Percentiles rank a stretch among this genome's conserved stretches.
phyloP scores from a whole-genome alignment of 768 basidiomycete genomes.

The Collybia mongolica region DNA sequence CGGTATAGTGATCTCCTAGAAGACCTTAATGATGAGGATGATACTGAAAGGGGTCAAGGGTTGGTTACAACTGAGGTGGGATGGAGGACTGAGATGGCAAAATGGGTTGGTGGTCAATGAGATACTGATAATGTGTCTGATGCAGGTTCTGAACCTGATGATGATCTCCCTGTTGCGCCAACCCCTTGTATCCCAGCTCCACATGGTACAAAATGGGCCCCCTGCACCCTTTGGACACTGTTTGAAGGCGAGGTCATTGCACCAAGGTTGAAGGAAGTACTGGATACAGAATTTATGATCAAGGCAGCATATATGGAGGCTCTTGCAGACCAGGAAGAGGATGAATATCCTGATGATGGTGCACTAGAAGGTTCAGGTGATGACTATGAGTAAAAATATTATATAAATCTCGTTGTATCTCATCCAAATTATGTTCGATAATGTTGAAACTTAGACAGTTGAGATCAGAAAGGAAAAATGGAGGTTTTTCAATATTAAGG shows the following conservation, averaged over 20 bases:
- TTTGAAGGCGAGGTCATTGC: neutral
- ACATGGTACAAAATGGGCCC: neutral
- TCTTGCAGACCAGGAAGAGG: neutral
- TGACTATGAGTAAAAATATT: neutral
- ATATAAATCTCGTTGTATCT: neutral
- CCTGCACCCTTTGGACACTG: neutral
- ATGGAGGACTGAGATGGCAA: conserved; percentile 4
- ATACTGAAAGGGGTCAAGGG: neutral
- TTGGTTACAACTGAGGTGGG: neutral
- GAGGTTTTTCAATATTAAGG: neutral
- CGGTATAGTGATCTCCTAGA: neutral
- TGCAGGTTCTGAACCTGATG: too few relatives aligned
- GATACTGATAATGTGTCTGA: too few relatives aligned
- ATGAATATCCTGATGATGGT: neutral
- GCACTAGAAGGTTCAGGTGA: neutral
- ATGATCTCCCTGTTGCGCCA: too few relatives aligned
- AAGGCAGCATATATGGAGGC: neutral
- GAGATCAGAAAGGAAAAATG: neutral
- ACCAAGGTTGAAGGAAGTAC: neutral
- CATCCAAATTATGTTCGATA: neutral
- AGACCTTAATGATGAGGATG: conserved; percentile 2
- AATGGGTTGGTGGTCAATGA: neutral
- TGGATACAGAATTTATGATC: neutral
- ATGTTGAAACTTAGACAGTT: neutral
- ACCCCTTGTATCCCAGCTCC: too few relatives aligned